Evolutionary conservation across 192 early-diverging fungal genomes (phyloP).

Genomic region (Backusella liffmaniae): DNA sequence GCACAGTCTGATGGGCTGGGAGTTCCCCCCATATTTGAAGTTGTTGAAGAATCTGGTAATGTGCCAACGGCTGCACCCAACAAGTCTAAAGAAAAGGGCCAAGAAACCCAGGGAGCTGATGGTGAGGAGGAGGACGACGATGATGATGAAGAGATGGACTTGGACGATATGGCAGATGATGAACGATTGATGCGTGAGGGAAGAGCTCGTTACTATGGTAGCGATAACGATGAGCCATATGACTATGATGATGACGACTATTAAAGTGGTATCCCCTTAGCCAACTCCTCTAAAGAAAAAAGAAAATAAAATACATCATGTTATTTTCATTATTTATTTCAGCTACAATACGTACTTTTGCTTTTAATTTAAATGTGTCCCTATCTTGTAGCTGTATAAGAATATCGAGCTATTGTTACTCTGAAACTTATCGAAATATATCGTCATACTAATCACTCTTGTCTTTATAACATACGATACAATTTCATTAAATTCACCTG

Average conservation of each 20-base stretch:
- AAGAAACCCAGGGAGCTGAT: slow-evolving; percentile 46
- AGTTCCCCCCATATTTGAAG: slow-evolving; percentile 24
- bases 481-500: background rate
- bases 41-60: slow-evolving; percentile 47
- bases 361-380: too few species aligned
- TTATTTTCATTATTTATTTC: too few species aligned
- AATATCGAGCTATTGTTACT: background rate
- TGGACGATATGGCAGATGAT: slow-evolving; percentile 47
- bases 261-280: too few species aligned
- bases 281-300: too few species aligned
- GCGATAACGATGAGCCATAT: background rate
- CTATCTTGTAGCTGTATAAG: too few species aligned
- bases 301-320: too few species aligned
- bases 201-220: background rate
- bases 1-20: slow-evolving; percentile 13
- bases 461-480: background rate
- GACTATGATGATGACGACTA: background rate
- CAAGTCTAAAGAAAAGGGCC: slow-evolving; percentile 23
- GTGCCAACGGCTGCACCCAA: slow-evolving; percentile 31
- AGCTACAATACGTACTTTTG: too few species aligned
- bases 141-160: slow-evolving; percentile 49
- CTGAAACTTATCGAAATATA: background rate
- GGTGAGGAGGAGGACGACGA: slow-evolving; percentile 16
- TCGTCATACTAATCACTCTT: background rate
- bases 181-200: slow-evolving; percentile 19